phyloP scores from a whole-genome alignment of 2,329 filamentous ascomycete genomes.

The Emmonsia crescens region DNA sequence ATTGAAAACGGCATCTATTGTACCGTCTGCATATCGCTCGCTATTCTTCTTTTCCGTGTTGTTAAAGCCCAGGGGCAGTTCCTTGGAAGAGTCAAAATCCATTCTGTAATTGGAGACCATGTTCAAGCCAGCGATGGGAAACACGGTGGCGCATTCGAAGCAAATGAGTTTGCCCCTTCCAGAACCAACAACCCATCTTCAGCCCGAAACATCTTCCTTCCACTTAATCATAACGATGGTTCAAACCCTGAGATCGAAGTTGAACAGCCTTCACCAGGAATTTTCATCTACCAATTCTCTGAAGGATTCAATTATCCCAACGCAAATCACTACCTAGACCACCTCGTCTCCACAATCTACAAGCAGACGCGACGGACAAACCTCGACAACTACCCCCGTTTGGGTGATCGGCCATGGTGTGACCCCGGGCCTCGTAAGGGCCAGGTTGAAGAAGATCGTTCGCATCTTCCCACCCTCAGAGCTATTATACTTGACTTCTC shows the following conservation, averaged over 20 bases:
- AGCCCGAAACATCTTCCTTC: slow-evolving; percentile 72
- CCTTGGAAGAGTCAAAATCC: slow-evolving; percentile 70
- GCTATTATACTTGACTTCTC: slow-evolving; percentile 93
- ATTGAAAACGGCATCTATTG: slow-evolving; percentile 92
- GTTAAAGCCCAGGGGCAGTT: slow-evolving; percentile 75
- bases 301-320: slow-evolving; percentile 97
- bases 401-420: slow-evolving; percentile 86
- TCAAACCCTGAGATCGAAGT: slow-evolving; percentile 75
- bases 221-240: slow-evolving; percentile 76
- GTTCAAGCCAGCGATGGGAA: slow-evolving; percentile 53
- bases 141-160: slow-evolving; percentile 48
- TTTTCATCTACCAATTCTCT: slow-evolving; percentile 91
- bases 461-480: slow-evolving; percentile 57
- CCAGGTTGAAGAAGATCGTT: slow-evolving; percentile 39
- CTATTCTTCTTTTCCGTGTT: slow-evolving; percentile 70
- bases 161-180: slow-evolving; percentile 13
- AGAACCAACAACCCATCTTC: slow-evolving; percentile 37
- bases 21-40: slow-evolving; percentile 66
- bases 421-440: slow-evolving; percentile 65
- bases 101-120: slow-evolving; percentile 71
- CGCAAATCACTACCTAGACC: slow-evolving; percentile 76
- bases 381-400: slow-evolving; percentile 50
- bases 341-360: slow-evolving; percentile 59
- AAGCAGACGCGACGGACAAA: slow-evolving; percentile 66
- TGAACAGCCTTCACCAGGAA: slow-evolving; percentile 73